Percentiles rank a stretch among this genome's conserved stretches.
phyloP scores from a whole-genome alignment of 176 grass and related monocot species.

The Juncus inflexus region DNA sequence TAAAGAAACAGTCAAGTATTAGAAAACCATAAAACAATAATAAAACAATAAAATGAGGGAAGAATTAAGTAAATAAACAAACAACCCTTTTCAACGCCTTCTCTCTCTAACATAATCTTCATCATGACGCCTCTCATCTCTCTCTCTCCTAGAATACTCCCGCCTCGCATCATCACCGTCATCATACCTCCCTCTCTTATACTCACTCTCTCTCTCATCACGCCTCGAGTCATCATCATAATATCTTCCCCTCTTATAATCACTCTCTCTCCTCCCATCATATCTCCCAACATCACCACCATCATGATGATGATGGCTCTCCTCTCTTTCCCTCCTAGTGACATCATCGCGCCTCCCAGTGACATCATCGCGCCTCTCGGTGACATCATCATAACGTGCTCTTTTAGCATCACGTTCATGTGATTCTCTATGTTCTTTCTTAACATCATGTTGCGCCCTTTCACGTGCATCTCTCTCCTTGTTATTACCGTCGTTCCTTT shows the following conservation, averaged over 20 bases:
- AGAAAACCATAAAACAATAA: neutral
- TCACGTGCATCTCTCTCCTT: constrained; percentile 13
- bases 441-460: constrained; percentile 26
- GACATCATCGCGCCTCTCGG: constrained; percentile 25
- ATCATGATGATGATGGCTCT: constrained; percentile 11
- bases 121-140: constrained; percentile 38
- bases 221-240: constrained; percentile 12
- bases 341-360: constrained; percentile 4
- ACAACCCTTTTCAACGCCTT: constrained; percentile 20
- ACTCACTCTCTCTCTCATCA: constrained; percentile 38
- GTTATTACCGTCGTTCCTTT: neutral
- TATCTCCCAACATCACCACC: constrained; percentile 25
- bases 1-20: neutral
- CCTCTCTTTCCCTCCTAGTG: constrained; percentile 18
- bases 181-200: constrained; percentile 51
- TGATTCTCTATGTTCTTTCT: constrained; percentile 28
- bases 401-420: constrained; percentile 44
- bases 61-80: neutral
- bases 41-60: neutral
- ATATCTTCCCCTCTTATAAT: constrained; percentile 51
- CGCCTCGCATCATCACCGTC: neutral
- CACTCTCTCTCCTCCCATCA: constrained; percentile 32
- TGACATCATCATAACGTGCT: constrained; percentile 34
- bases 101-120: constrained; percentile 57
- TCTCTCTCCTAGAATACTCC: constrained; percentile 38